A percentile compares a stretch with the other conserved stretches of the same genome.
phyloP scores from a whole-genome alignment of 768 basidiomycete species.

The Pleurotus pulmonarius region DNA sequence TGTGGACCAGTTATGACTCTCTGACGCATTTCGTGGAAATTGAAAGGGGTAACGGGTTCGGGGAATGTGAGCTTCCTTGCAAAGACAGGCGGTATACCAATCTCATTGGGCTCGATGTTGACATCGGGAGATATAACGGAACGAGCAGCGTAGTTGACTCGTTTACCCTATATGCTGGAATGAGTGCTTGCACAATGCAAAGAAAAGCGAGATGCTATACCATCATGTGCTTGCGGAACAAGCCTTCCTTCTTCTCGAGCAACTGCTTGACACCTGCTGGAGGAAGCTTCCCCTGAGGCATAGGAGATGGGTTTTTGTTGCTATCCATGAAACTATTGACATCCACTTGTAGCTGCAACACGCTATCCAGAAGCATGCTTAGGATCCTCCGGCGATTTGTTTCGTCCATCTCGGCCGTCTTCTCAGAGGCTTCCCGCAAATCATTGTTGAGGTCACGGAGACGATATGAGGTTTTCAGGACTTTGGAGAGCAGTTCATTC shows the following conservation, averaged over 20 bases:
- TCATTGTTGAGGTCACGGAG: slow-evolving; percentile 73
- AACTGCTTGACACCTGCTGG: slow-evolving; percentile 94
- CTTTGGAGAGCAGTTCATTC: slow-evolving; percentile 81
- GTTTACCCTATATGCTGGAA: slow-evolving; percentile 72
- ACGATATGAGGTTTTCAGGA: slow-evolving; percentile 77
- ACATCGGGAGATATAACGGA: slow-evolving; percentile 99
- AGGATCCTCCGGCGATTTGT: slow-evolving; percentile 52
- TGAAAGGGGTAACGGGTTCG: slow-evolving; percentile 91
- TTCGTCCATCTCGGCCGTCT: slow-evolving; percentile 52
- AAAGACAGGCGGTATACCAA: slow-evolving; percentile 96
- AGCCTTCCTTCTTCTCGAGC: slow-evolving; percentile 96
- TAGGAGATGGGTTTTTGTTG: slow-evolving; percentile 86
- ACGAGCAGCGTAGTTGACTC: slow-evolving; percentile 98
- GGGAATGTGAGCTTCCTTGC: slow-evolving; percentile 96
- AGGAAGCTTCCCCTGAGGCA: slow-evolving; percentile 84
- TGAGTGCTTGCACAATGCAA: no score
- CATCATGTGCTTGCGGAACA: slow-evolving; percentile 99
- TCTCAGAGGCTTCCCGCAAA: slow-evolving; percentile 57
- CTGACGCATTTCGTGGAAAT: slow-evolving; percentile 84
- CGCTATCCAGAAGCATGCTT: slow-evolving; percentile 66
- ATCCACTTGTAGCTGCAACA: slow-evolving; percentile 89
- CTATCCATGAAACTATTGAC: slow-evolving; percentile 98
- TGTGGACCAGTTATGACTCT: slow-evolving; percentile 89
- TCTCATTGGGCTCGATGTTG: slow-evolving; percentile 98
- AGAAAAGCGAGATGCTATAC: slow-evolving; percentile 35